Percentiles rank a stretch among this genome's conserved stretches.
Conservation (phyloP, 129 eudicot genomes). For the Flaveria robusta region DNA sequence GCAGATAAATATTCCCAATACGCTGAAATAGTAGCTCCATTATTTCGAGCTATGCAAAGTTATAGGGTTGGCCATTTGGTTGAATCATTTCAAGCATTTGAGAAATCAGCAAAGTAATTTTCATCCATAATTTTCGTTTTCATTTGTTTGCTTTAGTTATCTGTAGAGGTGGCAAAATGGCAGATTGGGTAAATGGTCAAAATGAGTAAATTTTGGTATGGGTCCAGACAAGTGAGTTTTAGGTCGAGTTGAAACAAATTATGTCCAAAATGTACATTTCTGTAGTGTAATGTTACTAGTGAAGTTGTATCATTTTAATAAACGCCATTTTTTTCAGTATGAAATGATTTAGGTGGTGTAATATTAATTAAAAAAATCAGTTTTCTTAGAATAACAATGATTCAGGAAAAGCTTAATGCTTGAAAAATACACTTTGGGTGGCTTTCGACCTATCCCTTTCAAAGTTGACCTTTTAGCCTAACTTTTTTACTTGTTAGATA, state of each 20-base stretch:
- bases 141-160: conserved; percentile 7
- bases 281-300: background rate
- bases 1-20: conserved; percentile 61
- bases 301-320: background rate
- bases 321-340: background rate
- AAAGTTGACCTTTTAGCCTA: background rate
- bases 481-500: background rate
- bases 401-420: background rate
- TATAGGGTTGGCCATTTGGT: conserved; percentile 65
- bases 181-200: conserved; percentile 1
- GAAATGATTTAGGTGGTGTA: background rate
- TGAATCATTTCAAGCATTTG: conserved; percentile 83
- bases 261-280: background rate
- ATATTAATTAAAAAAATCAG: background rate
- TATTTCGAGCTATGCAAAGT: conserved; percentile 80
- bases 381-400: background rate
- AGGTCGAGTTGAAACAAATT: background rate
- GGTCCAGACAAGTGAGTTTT: background rate
- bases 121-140: conserved; percentile 10
- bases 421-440: background rate
- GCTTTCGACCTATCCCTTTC: background rate
- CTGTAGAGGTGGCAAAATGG: conserved; percentile 9
- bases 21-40: conserved; percentile 70
- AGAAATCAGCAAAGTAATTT: conserved; percentile 83
- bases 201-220: background rate